Evolutionary conservation across 1,284 basidiomycete species (phyloP).

Genomic region (Cryptococcus sp.): DNA sequence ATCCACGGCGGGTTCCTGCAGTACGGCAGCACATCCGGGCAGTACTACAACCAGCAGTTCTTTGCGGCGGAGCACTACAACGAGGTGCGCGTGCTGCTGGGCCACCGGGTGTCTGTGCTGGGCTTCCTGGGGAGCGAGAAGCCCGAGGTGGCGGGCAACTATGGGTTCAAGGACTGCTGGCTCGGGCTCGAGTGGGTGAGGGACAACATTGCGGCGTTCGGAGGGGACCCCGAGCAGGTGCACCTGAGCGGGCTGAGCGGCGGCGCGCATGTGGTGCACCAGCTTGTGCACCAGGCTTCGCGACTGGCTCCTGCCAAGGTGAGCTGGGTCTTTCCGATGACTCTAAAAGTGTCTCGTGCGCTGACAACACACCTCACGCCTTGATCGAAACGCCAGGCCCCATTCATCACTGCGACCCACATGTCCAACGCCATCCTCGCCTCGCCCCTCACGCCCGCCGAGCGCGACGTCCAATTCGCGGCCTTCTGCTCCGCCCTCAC

Average conservation of each 20-base stretch:
- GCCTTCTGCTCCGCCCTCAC: constrained; percentile 59
- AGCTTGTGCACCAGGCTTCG: constrained; percentile 66
- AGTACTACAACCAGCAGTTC: constrained; percentile 59
- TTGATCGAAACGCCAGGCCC: constrained; percentile 49
- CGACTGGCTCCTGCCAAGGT: constrained; percentile 55
- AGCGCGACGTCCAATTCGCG: constrained; percentile 61
- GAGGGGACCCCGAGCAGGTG: constrained; percentile 59
- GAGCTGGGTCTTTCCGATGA: constrained; percentile 1
- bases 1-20: constrained; percentile 78
- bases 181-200: constrained; percentile 60
- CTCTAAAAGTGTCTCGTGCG: background rate
- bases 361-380: background rate
- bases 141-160: constrained; percentile 60
- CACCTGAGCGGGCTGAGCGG: constrained; percentile 66
- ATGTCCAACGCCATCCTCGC: constrained; percentile 69
- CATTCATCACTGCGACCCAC: constrained; percentile 63
- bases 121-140: constrained; percentile 66
- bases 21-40: constrained; percentile 63
- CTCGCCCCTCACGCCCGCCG: constrained; percentile 52
- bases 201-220: constrained; percentile 60
- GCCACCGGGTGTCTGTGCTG: constrained; percentile 56
- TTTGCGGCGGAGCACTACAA: constrained; percentile 61
- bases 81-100: constrained; percentile 60
- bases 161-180: constrained; percentile 77
- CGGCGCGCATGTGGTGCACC: constrained; percentile 70